phyloP scores from a whole-genome alignment of 2,329 filamentous ascomycete genomes.

The Phialocephala sp. region DNA sequence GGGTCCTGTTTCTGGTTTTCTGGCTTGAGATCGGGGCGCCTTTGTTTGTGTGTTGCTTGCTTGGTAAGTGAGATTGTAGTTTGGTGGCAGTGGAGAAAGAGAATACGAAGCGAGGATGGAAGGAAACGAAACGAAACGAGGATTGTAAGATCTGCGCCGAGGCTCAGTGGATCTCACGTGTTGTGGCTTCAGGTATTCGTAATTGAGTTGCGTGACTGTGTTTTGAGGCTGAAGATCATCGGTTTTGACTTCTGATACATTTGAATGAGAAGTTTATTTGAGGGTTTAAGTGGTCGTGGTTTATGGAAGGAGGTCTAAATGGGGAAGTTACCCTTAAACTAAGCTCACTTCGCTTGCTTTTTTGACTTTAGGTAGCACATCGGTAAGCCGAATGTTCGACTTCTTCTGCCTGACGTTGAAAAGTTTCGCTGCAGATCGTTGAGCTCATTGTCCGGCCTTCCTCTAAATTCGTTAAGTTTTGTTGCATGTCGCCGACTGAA shows the following conservation, averaged over 20 bases:
- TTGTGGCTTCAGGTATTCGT: not conserved
- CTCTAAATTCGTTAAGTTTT: too few relatives aligned
- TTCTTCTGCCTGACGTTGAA: too few relatives aligned
- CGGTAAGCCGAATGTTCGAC: too few relatives aligned
- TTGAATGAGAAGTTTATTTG: not conserved
- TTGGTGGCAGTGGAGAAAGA: not conserved
- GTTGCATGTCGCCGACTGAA: too few relatives aligned
- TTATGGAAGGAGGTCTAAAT: not conserved
- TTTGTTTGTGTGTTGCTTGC: not conserved
- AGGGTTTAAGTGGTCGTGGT: not conserved
- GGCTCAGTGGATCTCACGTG: not conserved
- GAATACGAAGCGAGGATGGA: slow-evolving; percentile 9
- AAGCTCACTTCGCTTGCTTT: not conserved
- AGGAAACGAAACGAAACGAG: slow-evolving; percentile 12
- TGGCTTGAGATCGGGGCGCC: not conserved
- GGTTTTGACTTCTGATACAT: not conserved
- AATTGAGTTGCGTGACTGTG: not conserved
- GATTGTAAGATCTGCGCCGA: slow-evolving; percentile 3
- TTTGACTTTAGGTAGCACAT: not conserved
- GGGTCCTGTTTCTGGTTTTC: not conserved
- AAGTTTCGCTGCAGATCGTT: too few relatives aligned
- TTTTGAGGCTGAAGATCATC: slow-evolving; percentile 1
- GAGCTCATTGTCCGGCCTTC: too few relatives aligned
- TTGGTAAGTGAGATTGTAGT: not conserved
- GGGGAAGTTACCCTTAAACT: not conserved